These are phyloP conservation scores for Poa annua DNA, from an alignment of 176 grass and related monocot genomes.

Conservation along the genomic window DNA sequence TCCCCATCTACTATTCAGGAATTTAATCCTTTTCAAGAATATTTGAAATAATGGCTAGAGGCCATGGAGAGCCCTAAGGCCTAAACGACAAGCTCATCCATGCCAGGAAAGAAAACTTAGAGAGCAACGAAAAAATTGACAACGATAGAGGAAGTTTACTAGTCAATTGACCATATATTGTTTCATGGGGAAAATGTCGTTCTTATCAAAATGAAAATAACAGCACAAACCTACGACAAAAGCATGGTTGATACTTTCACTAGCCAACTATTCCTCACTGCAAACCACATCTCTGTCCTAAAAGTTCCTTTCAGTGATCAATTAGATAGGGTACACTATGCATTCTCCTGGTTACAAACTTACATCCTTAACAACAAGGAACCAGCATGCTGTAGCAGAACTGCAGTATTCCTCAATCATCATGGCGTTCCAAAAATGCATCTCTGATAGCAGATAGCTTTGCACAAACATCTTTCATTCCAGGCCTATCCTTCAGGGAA, in stretches of 20 bases:
- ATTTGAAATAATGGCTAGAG: too few species aligned
- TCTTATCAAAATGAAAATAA: too few species aligned
- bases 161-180: too few species aligned
- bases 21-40: too few species aligned
- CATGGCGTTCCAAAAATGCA: neutral
- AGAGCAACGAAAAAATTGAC: too few species aligned
- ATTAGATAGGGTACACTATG: neutral
- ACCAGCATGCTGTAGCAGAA: neutral
- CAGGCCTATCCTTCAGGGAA: constrained; percentile 36
- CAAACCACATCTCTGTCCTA: neutral
- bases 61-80: too few species aligned
- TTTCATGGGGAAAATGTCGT: too few species aligned
- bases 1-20: too few species aligned
- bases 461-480: constrained; percentile 41
- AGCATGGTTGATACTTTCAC: neutral
- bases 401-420: neutral
- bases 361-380: neutral
- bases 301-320: neutral
- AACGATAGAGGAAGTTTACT: too few species aligned
- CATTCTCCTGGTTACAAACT: neutral
- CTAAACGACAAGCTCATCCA: too few species aligned
- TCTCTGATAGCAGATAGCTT: constrained; percentile 34
- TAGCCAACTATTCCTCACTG: neutral
- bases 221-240: too few species aligned
- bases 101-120: too few species aligned